Evolutionary conservation across 2,329 filamentous ascomycete species (phyloP).

Genomic region (Helicocarpus griseus): DNA sequence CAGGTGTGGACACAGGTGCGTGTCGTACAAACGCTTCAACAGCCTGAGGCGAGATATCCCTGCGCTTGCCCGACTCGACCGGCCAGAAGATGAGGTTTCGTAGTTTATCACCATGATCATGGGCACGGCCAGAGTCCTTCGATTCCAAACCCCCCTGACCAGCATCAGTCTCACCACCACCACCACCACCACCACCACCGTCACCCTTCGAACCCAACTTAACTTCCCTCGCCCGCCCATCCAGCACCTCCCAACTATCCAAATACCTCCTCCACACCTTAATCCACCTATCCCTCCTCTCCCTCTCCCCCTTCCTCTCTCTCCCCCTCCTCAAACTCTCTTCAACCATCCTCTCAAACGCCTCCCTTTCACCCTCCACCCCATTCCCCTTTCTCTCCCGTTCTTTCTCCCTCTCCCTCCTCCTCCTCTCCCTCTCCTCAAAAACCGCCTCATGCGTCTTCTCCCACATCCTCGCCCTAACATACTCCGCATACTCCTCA

Average conservation of each 20-base stretch:
- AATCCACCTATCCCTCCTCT: slow-evolving; percentile 35
- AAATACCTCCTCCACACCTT: slow-evolving; percentile 58
- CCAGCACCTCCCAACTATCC: slow-evolving; percentile 50
- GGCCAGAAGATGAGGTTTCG: slow-evolving; percentile 59
- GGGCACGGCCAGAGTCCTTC: not conserved
- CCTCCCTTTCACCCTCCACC: slow-evolving; percentile 24
- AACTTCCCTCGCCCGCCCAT: slow-evolving; percentile 16
- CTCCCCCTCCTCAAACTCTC: slow-evolving; percentile 58
- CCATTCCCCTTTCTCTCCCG: slow-evolving; percentile 27
- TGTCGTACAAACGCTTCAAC: slow-evolving; percentile 62
- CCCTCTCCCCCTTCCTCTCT: slow-evolving; percentile 48
- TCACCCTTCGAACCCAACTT: slow-evolving; percentile 9
- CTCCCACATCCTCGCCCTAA: slow-evolving; percentile 89
- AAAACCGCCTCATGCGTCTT: slow-evolving; percentile 76
- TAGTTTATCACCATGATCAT: slow-evolving; percentile 16
- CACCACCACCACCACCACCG: slow-evolving; percentile 3
- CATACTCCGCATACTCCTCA: slow-evolving; percentile 80
- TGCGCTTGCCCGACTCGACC: slow-evolving; percentile 49
- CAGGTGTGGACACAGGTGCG: slow-evolving; percentile 29
- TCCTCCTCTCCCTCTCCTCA: slow-evolving; percentile 59
- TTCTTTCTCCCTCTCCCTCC: slow-evolving; percentile 42
- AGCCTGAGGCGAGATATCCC: slow-evolving; percentile 48
- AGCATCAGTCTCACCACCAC: slow-evolving; percentile 5
- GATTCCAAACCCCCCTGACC: too few relatives aligned
- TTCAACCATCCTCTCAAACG: slow-evolving; percentile 57